Conservation (phyloP, 2,329 filamentous ascomycete species). For the Emergomyces orientalis region DNA sequence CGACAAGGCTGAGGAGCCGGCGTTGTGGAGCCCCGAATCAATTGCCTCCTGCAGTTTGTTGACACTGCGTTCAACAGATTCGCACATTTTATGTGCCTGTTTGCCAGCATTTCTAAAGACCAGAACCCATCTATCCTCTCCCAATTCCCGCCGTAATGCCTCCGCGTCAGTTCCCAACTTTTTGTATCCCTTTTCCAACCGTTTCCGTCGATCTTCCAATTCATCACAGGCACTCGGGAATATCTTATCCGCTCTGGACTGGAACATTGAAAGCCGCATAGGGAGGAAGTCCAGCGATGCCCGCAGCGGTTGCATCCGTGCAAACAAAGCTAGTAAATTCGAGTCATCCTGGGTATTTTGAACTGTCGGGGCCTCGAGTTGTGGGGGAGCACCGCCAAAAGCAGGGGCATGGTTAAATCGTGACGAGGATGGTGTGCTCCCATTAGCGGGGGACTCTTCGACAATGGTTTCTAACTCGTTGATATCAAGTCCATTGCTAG, state of each 20-base stretch:
- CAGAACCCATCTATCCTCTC: constrained; percentile 90
- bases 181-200: constrained; percentile 76
- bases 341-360: constrained; percentile 65
- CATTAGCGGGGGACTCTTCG: constrained; percentile 63
- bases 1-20: constrained; percentile 57
- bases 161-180: constrained; percentile 86
- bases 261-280: constrained; percentile 84
- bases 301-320: constrained; percentile 85
- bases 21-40: constrained; percentile 63
- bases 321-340: constrained; percentile 79
- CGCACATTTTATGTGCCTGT: constrained; percentile 93
- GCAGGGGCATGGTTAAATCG: constrained; percentile 58
- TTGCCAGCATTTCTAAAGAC: constrained; percentile 88
- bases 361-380: constrained; percentile 33
- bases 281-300: constrained; percentile 92
- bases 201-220: constrained; percentile 62
- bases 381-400: constrained; percentile 44
- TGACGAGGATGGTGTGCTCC: constrained; percentile 47
- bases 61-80: constrained; percentile 83
- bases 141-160: constrained; percentile 75
- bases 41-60: constrained; percentile 71
- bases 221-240: constrained; percentile 91
- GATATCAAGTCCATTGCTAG: constrained; percentile 56
- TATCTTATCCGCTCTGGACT: constrained; percentile 61
- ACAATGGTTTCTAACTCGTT: constrained; percentile 88